Conservation (phyloP, 2,329 filamentous ascomycete species). For the Cordyceps fumosorosea region DNA sequence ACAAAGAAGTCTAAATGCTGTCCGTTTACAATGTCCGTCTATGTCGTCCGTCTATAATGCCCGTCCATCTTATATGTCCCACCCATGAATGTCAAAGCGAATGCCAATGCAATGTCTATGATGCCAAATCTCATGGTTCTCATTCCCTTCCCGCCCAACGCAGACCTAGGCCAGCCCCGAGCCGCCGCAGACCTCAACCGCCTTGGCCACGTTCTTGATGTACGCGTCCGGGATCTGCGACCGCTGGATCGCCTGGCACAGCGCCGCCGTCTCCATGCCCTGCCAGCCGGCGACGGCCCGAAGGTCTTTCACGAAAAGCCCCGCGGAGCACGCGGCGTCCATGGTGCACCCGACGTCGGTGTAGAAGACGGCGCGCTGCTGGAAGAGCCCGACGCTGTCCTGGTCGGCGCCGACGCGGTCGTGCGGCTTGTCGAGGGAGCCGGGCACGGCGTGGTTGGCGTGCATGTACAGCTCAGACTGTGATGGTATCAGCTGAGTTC, state of each 20-base stretch:
- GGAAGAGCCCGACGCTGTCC: constrained; percentile 16
- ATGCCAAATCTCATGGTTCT: neutral
- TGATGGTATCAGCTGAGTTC: no score
- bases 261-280: constrained; percentile 4
- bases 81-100: neutral
- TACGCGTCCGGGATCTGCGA: constrained; percentile 4
- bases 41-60: neutral
- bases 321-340: constrained; percentile 14
- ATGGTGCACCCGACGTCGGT: constrained; percentile 14
- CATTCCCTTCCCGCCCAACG: neutral
- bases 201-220: neutral
- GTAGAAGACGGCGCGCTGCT: constrained; percentile 15
- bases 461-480: constrained; percentile 12
- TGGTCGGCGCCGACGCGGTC: constrained; percentile 12
- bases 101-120: neutral
- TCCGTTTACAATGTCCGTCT: neutral
- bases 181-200: neutral
- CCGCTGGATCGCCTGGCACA: neutral
- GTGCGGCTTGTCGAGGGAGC: constrained; percentile 6
- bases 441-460: constrained; percentile 8
- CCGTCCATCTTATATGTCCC: neutral
- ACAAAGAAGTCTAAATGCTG: neutral
- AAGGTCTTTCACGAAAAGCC: constrained; percentile 11
- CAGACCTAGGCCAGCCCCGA: neutral
- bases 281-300: constrained; percentile 8